phyloP scores from a whole-genome alignment of 129 eudicot species.

The Daucus carota region DH1_v3.0 NC_030383.2:41528501-41529000 shows the following conservation, averaged over 20 bases:
- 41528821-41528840: slow-evolving; percentile 96
- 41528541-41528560: not conserved
- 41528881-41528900: slow-evolving; percentile 71
- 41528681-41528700: slow-evolving; percentile 63
- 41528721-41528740: slow-evolving; percentile 75
- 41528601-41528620: slow-evolving; percentile 2
- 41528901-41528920: slow-evolving; percentile 77
- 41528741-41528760: slow-evolving; percentile 47
- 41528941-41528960: slow-evolving; percentile 70
- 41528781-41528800: slow-evolving; percentile 66
- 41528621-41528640: slow-evolving; percentile 43
- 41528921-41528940: slow-evolving; percentile 38
- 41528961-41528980: slow-evolving; percentile 49
- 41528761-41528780: slow-evolving; percentile 42
- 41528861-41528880: slow-evolving; percentile 90
- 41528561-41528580: not conserved
- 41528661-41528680: slow-evolving; percentile 86
- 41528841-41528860: slow-evolving; percentile 90
- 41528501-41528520: not conserved
- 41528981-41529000: slow-evolving; percentile 60
- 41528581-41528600: not conserved
- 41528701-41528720: slow-evolving; percentile 67
- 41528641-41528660: slow-evolving; percentile 78
- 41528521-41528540: not conserved
- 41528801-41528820: slow-evolving; percentile 97